These are phyloP conservation scores for Trichoderma citrinoviride DNA, from an alignment of 2,329 filamentous ascomycete genomes.

Conservation along the genomic window DNA sequence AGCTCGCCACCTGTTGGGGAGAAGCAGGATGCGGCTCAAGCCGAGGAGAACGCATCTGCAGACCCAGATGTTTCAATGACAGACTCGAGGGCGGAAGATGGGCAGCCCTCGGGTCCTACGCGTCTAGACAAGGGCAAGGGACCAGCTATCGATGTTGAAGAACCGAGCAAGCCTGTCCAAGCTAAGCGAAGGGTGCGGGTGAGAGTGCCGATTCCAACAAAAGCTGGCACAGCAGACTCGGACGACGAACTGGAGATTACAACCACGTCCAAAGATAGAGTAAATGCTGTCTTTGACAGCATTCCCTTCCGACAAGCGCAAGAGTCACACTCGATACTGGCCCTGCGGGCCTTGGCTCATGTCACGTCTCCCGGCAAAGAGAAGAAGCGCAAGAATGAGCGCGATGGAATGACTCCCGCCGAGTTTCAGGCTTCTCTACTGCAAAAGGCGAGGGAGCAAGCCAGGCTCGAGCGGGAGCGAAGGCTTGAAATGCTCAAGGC, in stretches of 20 bases:
- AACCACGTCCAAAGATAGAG: constrained; percentile 47
- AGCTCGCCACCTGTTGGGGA: constrained; percentile 60
- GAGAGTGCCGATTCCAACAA: constrained; percentile 44
- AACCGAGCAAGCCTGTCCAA: constrained; percentile 26
- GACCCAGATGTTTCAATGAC: constrained; percentile 35
- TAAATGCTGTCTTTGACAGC: constrained; percentile 67
- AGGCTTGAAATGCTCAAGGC: constrained; percentile 73
- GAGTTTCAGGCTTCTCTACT: constrained; percentile 69
- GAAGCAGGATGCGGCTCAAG: constrained; percentile 27
- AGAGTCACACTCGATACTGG: constrained; percentile 62
- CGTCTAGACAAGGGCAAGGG: constrained; percentile 58
- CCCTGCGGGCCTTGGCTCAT: constrained; percentile 71
- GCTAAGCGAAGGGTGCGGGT: constrained; percentile 52
- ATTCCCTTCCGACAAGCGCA: constrained; percentile 61
- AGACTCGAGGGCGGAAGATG: constrained; percentile 38
- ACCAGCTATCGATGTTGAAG: constrained; percentile 22
- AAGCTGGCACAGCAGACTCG: constrained; percentile 43
- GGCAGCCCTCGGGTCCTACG: constrained; percentile 33
- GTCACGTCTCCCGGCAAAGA: constrained; percentile 61
- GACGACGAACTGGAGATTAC: constrained; percentile 66
- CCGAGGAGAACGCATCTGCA: constrained; percentile 15
- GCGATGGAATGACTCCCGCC: constrained; percentile 61
- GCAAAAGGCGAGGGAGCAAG: constrained; percentile 74
- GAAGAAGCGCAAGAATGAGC: constrained; percentile 43
- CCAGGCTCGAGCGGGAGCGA: constrained; percentile 71